Base-by-base conservation (phyloP, 176 grass and related monocot genomes). In the Oryza punctata region DNA sequence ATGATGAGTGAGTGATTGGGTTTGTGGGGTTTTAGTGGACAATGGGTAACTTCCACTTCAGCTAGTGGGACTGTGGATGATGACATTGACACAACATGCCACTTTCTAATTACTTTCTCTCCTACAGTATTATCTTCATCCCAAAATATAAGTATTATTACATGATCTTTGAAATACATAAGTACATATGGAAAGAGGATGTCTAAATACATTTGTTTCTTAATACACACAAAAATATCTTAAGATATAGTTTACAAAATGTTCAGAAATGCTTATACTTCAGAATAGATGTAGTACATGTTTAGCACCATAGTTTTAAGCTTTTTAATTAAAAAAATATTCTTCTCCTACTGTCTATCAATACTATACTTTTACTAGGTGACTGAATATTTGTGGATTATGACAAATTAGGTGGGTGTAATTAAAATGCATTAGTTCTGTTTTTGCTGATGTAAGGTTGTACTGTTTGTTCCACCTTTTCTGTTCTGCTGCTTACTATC, bases 21-120 rank as follows among this genome's bases (percentile, higher is more conserved):
- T 73, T 69, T 67, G 69, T 73, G 83, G 73, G 84, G 80, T 76
- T 61, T 61, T 79, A 90, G 80, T 87, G 89, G 80, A 75, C 69
- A 80, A 63, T 87, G 64, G 85, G 72, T 76, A 87, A 47, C 80
- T 90, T 80, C 84, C 84, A 84, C 89, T 71, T 50, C 69, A 29
- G 49, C 28, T 90, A 83, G 84, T 90, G 88, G 88, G 41, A 82
- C n/a, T 24, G 57, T 23, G 57, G 88, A 25, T 32, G 79, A 73
- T 82, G 79, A 83, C 73, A 82, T 19, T 79, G 88, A 86, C 68
- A 66, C 32, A 38, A 18, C 10, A 33, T 45, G n/a, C 68, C 29
- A 19, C 25, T 23, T 3, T 59, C 6, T 61, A 8, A 57, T 59
- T 60, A 25, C 24, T 35, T n/a, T 40, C 4, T 12, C 19, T 10